Percentiles rank a stretch among this genome's conserved stretches.
phyloP scores from a whole-genome alignment of 192 early-diverging fungal species.

The Haplosporangium gracile region DNA sequence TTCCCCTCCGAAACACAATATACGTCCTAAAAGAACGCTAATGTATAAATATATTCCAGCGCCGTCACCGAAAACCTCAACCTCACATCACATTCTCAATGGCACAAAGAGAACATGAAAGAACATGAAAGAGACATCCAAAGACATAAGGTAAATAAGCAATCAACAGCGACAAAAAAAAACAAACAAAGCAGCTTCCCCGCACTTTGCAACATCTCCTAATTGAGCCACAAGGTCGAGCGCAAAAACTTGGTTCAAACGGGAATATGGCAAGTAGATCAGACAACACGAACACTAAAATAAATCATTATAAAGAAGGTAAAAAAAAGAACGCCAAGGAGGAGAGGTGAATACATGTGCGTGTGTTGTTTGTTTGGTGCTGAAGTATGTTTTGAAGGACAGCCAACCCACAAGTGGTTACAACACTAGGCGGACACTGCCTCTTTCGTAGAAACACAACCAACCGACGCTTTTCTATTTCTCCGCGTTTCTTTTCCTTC shows the following conservation, averaged over 20 bases:
- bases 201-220: not conserved
- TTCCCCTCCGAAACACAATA: not conserved
- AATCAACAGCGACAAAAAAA: not conserved
- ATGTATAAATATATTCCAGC: not conserved
- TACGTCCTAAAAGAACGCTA: not conserved
- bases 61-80: not conserved
- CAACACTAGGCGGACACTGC: too few relatives aligned
- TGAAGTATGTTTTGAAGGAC: not conserved
- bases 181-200: not conserved
- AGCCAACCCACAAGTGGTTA: too few relatives aligned
- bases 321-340: not conserved
- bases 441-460: too few relatives aligned
- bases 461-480: not conserved
- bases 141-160: not conserved
- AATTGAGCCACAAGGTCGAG: not conserved
- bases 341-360: not conserved
- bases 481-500: not conserved
- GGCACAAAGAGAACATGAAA: not conserved
- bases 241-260: not conserved
- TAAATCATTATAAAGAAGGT: not conserved
- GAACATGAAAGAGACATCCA: not conserved
- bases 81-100: not conserved
- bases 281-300: not conserved
- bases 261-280: not conserved
- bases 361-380: not conserved